Base-by-base conservation (phyloP, 1,284 basidiomycete species). In the Pterula multifida region DNA sequence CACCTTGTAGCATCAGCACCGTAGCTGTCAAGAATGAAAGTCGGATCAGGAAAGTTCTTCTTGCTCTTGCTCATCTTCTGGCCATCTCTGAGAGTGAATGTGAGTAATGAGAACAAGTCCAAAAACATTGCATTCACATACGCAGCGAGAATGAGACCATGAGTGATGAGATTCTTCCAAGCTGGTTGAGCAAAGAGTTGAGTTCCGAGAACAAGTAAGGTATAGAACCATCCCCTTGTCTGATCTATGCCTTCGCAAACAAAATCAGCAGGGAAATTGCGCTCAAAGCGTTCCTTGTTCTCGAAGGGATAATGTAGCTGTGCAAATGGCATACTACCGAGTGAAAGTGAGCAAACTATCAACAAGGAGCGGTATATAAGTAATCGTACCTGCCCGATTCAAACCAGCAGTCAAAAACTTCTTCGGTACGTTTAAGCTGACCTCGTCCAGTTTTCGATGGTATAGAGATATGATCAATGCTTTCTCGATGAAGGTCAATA, bases 61-160 rank as follows among this genome's bases (percentile, higher is more conserved):
- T 96, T 68, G 68, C 90, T 95, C 72, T 99, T 99, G 72, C 90
- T 93, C 96, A 99, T 99, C 74, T 99, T 99, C 76, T 96, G 97
- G 50, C 96, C 96, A 62, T 99, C 94, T 4, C 87, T 90, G 52
- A 15, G 50, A 17, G 26, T 48, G 39, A 13, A 50, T 48, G n/a
- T n/a, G n/a, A n/a, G n/a, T n/a, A n/a, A n/a, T n/a, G n/a, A n/a
- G n/a, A n/a, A n/a, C n/a, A n/a, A n/a, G n/a, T n/a, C n/a, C n/a
- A n/a, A 3, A 35, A 44, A 24, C 28, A 23, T 48, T 28, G 2
- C 3, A 49, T 49, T 22, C 0, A 74, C 85, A 65, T 60, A 90
- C 83, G 85, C 86, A 39, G 95, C 96, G 48, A 98, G 81, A 32
- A 99, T 92, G 50, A 98, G 81, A 60, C 96, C 96, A 47, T 87